phyloP scores from a whole-genome alignment of 805 yeast species.

The Yamadazyma laniorum region DNA sequence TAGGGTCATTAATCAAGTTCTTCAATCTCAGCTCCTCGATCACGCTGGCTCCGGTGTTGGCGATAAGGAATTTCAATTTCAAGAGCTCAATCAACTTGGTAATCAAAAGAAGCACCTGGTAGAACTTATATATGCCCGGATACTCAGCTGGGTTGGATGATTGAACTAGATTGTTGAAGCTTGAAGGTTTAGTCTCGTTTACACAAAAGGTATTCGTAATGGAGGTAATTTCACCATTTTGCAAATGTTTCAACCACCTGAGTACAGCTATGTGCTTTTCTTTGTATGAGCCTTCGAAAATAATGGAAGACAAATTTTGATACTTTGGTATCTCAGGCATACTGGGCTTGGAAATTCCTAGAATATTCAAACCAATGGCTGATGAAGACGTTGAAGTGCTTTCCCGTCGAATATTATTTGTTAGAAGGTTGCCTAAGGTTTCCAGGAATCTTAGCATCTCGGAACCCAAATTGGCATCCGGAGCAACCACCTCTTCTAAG shows the following conservation, averaged over 20 bases:
- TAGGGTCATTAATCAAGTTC: not conserved
- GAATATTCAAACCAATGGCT: constrained; percentile 1
- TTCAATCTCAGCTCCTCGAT: not conserved
- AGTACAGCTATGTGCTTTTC: constrained; percentile 20
- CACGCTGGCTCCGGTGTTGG: constrained; percentile 5
- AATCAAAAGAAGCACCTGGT: constrained; percentile 5
- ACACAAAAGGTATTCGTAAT: not conserved
- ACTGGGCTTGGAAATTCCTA: not conserved
- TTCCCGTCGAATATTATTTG: not conserved
- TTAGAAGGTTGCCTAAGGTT: constrained; percentile 10
- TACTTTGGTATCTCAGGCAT: constrained; percentile 3
- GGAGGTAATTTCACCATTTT: not conserved
- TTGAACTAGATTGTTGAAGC: constrained; percentile 3
- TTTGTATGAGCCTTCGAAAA: constrained; percentile 28
- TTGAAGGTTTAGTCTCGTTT: constrained; percentile 1
- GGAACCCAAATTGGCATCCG: constrained; percentile 13
- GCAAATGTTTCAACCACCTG: constrained; percentile 4
- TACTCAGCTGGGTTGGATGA: not conserved
- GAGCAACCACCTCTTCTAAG: constrained; percentile 17
- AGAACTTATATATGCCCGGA: constrained; percentile 8
- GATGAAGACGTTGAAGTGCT: constrained; percentile 7
- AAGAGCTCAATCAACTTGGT: constrained; percentile 8
- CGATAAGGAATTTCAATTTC: constrained; percentile 10
- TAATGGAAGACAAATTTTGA: constrained; percentile 17
- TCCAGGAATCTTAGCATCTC: constrained; percentile 20